phyloP scores from a whole-genome alignment of 345 rosid genomes.

The Gossypium rotundifolium region DNA sequence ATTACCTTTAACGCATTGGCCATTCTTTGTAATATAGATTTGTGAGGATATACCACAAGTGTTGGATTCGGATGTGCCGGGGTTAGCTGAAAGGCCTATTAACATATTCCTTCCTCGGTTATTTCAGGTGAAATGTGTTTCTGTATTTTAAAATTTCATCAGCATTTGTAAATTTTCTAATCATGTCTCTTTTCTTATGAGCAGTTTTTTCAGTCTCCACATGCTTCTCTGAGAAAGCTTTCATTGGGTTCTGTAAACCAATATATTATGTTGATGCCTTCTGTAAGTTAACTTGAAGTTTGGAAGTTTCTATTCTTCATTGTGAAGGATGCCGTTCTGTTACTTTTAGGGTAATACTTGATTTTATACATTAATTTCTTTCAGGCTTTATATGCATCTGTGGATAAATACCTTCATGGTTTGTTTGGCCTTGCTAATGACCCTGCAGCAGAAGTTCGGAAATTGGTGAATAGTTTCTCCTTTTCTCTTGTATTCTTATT shows the following conservation, averaged over 20 bases:
- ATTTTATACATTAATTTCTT: conserved; percentile 4
- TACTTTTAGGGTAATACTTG: conserved; percentile 1
- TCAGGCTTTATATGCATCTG: conserved; percentile 66
- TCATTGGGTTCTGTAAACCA: conserved; percentile 85
- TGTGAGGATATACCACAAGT: conserved; percentile 94
- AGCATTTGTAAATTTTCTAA: neutral
- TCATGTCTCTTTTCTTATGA: conserved; percentile 20
- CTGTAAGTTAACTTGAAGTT: conserved; percentile 50
- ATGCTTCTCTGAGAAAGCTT: conserved; percentile 72
- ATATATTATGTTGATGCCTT: conserved; percentile 87
- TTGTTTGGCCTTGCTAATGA: conserved; percentile 82
- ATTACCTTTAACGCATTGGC: neutral
- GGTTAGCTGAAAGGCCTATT: conserved; percentile 81
- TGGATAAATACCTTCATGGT: conserved; percentile 82
- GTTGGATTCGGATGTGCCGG: conserved; percentile 82
- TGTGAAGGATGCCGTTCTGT: neutral
- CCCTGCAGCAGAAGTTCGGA: conserved; percentile 74
- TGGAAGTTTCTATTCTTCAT: conserved; percentile 8
- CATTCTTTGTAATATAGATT: conserved; percentile 39
- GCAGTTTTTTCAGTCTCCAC: conserved; percentile 92
- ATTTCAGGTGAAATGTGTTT: conserved; percentile 48
- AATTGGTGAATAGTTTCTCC: conserved; percentile 43
- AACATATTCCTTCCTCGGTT: conserved; percentile 73
- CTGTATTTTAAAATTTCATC: neutral
- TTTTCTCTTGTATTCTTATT: neutral